These are phyloP conservation scores for Eruca vesicaria DNA, from an alignment of 441 rosid species.

Conservation along the genomic window DNA sequence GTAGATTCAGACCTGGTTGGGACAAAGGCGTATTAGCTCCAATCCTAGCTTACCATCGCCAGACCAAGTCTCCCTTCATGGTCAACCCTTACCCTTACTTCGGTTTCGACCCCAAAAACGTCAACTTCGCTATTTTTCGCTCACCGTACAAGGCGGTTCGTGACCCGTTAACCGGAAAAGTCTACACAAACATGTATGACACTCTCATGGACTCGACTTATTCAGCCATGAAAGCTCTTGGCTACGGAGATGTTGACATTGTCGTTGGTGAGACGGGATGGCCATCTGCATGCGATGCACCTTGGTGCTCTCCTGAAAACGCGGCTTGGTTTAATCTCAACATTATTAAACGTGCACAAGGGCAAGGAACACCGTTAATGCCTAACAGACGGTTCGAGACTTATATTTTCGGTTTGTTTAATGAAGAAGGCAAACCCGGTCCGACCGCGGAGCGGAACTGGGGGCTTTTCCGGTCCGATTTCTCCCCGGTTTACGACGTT, in stretches of 20 bases:
- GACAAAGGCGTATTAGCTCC: conserved; percentile 57
- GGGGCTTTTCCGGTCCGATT: conserved; percentile 57
- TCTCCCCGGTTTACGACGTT: conserved; percentile 48
- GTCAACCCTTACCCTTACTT: conserved; percentile 87
- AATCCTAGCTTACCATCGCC: conserved; percentile 63
- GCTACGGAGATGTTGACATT: conserved; percentile 50
- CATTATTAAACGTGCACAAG: conserved; percentile 37
- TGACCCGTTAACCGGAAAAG: conserved; percentile 43
- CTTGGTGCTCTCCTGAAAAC: conserved; percentile 40
- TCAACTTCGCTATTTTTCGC: conserved; percentile 69
- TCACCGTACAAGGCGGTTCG: conserved; percentile 46
- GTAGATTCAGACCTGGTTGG: conserved; percentile 53
- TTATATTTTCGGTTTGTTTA: conserved; percentile 59
- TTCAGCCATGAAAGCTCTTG: conserved; percentile 54
- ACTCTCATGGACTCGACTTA: conserved; percentile 48
- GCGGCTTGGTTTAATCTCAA: conserved; percentile 50
- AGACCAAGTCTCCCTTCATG: conserved; percentile 72
- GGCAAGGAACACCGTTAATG: conserved; percentile 69
- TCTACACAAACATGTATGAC: conserved; percentile 62
- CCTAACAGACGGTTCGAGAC: conserved; percentile 59
- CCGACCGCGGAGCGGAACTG: conserved; percentile 53
- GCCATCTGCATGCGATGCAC: conserved; percentile 56
- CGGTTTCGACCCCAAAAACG: conserved; percentile 55
- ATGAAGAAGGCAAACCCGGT: conserved; percentile 62
- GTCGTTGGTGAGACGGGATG: conserved; percentile 65